Evolutionary conservation across 73 alveolate species (phyloP), one percentile per base, ranked within the genome.

Genomic region (Paramecium pentaurelia): DNA sequence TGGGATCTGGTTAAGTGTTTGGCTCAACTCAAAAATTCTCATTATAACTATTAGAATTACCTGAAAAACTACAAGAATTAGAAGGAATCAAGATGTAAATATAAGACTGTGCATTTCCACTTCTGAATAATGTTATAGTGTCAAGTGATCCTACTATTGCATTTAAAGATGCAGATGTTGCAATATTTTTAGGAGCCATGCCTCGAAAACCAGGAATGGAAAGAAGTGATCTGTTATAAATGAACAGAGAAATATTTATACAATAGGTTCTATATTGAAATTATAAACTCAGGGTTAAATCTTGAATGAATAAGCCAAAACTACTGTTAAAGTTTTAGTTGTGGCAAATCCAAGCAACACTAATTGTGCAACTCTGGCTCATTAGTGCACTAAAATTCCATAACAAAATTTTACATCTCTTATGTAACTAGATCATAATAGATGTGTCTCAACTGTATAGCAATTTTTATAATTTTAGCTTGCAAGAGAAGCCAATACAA

Each of bases 321-420:
- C 93, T 86, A 96, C 95, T 80, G 96, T 92, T 36, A 97, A 96
- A 96, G 89, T 94, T 34, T 84, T 97, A 47, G 99, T 97, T 6
- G 97, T 97, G 16, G 99, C 98, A 12, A 97, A 97, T 94, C 99
- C 99, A 49, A 96, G 97, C 40, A 97, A 97, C 77, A 97, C 99
- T 9, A 97, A 97, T 73, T 96, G 98, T 58, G 89, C 95, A 71
- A 95, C 96, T 36, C 80, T 97, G 93, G 93, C 96, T 71, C 20
- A 70, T 54, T 58, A 95, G 28, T 91, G 95, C 58, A 97, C 98
- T 44, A 95, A 94, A 64, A 97, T 97, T 28, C 98, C 97, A 20
- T 92, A 89, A 87, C 94, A 95, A 73, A 96, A 96, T 92, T 92
- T 96, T 71, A 93, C 96, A 86, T 92, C 97, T 64, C 84, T 96